Base-by-base conservation (phyloP, 306 rosid species). In the Astragalus glycyphyllos region DNA sequence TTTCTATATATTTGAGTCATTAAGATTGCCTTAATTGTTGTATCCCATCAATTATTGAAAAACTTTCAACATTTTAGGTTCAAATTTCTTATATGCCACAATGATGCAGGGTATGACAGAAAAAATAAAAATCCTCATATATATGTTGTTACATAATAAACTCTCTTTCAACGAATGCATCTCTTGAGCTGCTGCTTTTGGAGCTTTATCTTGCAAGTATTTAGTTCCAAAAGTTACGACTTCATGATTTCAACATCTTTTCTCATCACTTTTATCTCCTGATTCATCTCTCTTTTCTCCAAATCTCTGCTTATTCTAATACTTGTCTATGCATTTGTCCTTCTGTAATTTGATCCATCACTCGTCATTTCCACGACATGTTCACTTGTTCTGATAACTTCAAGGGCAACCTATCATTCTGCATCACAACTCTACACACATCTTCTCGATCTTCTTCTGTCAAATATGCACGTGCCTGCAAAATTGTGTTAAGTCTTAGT, bases 201-300 rank as follows among this genome's bases (percentile, higher is more conserved):
- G 68, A 92, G 87, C 78, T 84, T 86, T 38, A 68, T 16, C 75
- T 85, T 92, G 65, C 93, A 88, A 58, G 48, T 71, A 41, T 86
- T 81, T 50, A 92, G 58, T 54, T 90, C 85, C 76, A 85, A 81
- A 35, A 90, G 86, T 71, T 90, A 90, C 7, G 74, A 42, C 80
- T 79, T 90, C 23, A 92, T 83, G 50, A 72, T 78, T 50, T 90
- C 96, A 34, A 90, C 80, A 55, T 88, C 97, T 68, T 78, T 88
- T 46, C 79, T 73, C 82, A 90, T 84, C 72, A 67, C 75, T 54
- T 64, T 83, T 38, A 90, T 76, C 77, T 92, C 96, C 6, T 53
- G 79, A 73, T 65, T 85, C 63, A 55, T 65, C 68, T 81, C 56
- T 44, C 68, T 77, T 2, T 67, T 84, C 38, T 62, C 84, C 16